These are phyloP conservation scores for Aspergillus texensis DNA, from an alignment of 2,329 filamentous ascomycete genomes.

Conservation along the genomic window DNA sequence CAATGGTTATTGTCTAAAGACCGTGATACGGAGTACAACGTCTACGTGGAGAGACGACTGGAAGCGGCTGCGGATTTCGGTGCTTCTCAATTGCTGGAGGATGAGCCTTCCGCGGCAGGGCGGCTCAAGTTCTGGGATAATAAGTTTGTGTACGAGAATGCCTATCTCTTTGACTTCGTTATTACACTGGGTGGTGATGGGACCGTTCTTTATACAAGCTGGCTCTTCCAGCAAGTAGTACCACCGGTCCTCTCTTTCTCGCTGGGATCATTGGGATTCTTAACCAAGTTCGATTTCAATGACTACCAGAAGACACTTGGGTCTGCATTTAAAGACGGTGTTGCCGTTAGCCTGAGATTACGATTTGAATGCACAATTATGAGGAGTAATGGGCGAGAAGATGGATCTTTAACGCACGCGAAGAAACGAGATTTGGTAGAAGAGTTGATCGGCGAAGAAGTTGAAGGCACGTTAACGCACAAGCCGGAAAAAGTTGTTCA, in stretches of 20 bases:
- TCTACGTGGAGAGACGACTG: conserved; percentile 80
- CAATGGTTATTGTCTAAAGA: conserved; percentile 79
- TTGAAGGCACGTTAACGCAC: conserved; percentile 82
- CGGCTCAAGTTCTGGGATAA: conserved; percentile 83
- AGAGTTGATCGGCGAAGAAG: conserved; percentile 84
- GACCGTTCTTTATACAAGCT: conserved; percentile 94
- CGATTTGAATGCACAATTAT: conserved; percentile 94
- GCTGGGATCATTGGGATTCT: conserved; percentile 86
- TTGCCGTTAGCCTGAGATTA: conserved; percentile 83
- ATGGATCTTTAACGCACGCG: conserved; percentile 27
- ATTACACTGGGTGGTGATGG: conserved; percentile 92
- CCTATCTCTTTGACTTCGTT: conserved; percentile 91
- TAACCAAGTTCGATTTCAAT: conserved; percentile 94
- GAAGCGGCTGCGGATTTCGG: conserved; percentile 74
- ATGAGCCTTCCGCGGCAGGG: conserved; percentile 56
- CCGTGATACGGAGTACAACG: conserved; percentile 67
- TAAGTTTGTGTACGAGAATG: conserved; percentile 72
- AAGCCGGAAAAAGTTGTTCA: conserved; percentile 80
- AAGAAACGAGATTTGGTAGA: conserved; percentile 74
- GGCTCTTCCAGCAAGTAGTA: conserved; percentile 94
- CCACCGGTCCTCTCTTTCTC: conserved; percentile 92
- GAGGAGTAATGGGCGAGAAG: conserved; percentile 56
- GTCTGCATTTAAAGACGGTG: conserved; percentile 75
- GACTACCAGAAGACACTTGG: conserved; percentile 70
- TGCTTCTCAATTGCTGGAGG: conserved; percentile 65